Base-by-base conservation (phyloP, 805 yeast species). In the Candida anglica region DNA sequence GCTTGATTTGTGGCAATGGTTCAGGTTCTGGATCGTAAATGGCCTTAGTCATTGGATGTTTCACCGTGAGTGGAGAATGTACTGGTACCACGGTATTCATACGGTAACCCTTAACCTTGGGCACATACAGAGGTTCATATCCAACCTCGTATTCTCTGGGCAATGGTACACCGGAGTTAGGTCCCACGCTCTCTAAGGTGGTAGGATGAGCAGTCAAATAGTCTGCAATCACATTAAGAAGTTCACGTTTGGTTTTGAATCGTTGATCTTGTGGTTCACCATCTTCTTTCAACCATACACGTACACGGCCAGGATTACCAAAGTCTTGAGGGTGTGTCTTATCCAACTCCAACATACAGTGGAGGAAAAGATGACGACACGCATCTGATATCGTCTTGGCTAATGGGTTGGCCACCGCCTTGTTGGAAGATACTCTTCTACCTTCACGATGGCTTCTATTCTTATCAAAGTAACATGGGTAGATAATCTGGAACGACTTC, bases 271-370 rank as follows among this genome's bases (percentile, higher is more conserved):
- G 41, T 8, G 69, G 53, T 18, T 57, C 47, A 2, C 77, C 79
- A n/a, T 47, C 45, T 32, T 56, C 59, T 48, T 78, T 81, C 26
- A 86, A 44, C 28, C 78, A 65, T 15, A 88, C 82, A 45, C 95
- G 76, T 22, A 93, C 89, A 50, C 98, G 73, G n/a, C 98, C 98
- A 4, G 97, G 94, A 53, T 91, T 91, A 44, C 98, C 95, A 73
- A 82, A 93, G 60, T 91, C 98, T 58, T 89, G 95, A 9, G 98
- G 98, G 60, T 91, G 98, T 1, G 83, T 60, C 63, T 88, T 93
- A 39, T 83, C 86, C 40, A 91, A 79, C 59, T 86, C 93, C 38
- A 79, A 68, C 27, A 81, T 66, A 2, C 68, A 63, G 2, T 69
- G 69, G 26, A 67, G 40, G 19, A 52, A 45, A 34, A 64, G 44